phyloP scores from a whole-genome alignment of 108 stramenopile genomes.

The Nitzschia palea region DNA sequence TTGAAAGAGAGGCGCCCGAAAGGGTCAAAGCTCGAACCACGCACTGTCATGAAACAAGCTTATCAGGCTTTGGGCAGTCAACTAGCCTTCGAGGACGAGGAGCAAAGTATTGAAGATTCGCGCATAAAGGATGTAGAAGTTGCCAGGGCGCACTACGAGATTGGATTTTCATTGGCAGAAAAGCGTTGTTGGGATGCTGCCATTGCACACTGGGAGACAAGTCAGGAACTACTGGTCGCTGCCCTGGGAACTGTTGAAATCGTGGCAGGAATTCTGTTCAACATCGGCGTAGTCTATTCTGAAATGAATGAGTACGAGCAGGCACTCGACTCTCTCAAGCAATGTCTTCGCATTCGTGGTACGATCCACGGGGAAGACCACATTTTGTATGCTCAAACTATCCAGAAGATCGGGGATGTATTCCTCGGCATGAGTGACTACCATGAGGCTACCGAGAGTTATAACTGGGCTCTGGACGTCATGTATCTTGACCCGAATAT shows the following conservation, averaged over 20 bases:
- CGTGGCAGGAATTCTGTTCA: conserved; percentile 65
- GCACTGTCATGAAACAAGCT: conserved; percentile 40
- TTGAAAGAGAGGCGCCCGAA: conserved; percentile 24
- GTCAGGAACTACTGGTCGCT: conserved; percentile 53
- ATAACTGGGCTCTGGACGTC: conserved; percentile 64
- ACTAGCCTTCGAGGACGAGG: conserved; percentile 39
- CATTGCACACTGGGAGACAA: conserved; percentile 66
- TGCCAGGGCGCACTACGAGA: conserved; percentile 66
- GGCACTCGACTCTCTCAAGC: conserved; percentile 49
- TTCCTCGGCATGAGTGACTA: conserved; percentile 69
- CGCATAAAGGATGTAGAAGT: conserved; percentile 50
- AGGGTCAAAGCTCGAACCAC: conserved; percentile 38
- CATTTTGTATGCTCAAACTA: conserved; percentile 61
- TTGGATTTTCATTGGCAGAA: conserved; percentile 72
- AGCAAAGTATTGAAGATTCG: conserved; percentile 32
- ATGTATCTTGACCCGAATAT: conserved; percentile 55
- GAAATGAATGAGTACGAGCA: conserved; percentile 61
- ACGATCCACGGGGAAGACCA: conserved; percentile 60
- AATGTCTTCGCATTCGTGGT: conserved; percentile 54
- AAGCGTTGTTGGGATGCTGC: conserved; percentile 68
- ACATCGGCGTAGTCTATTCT: conserved; percentile 60
- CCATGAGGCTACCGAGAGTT: conserved; percentile 60
- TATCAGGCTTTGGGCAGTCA: conserved; percentile 44
- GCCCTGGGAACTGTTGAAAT: conserved; percentile 58
- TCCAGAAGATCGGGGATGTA: conserved; percentile 68